These are phyloP conservation scores for Eucalyptus marginata DNA, from an alignment of 345 rosid genomes.

Conservation along the genomic window DNA sequence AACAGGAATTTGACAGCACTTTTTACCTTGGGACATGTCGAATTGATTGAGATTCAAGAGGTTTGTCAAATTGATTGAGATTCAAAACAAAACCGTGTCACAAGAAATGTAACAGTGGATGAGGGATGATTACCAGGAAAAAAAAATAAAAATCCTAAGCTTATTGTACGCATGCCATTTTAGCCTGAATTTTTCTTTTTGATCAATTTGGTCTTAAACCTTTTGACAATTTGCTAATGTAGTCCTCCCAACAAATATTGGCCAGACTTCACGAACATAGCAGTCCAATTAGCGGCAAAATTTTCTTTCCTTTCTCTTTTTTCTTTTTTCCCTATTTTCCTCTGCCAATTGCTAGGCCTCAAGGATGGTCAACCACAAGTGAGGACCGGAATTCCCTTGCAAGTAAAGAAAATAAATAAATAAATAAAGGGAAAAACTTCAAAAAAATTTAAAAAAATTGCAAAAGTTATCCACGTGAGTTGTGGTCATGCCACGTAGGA, in stretches of 20 bases:
- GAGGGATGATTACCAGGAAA: not conserved
- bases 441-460: not conserved
- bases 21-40: not conserved
- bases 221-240: not conserved
- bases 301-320: not conserved
- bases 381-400: rapidly evolving
- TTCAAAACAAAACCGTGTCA: not conserved
- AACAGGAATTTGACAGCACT: not conserved
- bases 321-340: not conserved
- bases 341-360: not conserved
- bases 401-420: not conserved
- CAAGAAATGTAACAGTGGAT: not conserved
- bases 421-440: not conserved
- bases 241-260: not conserved
- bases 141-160: not conserved
- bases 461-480: not conserved
- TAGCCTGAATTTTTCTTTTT: not conserved
- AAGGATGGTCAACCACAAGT: not conserved
- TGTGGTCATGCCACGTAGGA: rapidly evolving
- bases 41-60: not conserved
- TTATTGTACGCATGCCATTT: rapidly evolving
- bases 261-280: rapidly evolving
- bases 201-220: rapidly evolving
- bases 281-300: rapidly evolving
- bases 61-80: not conserved